These are phyloP conservation scores for Pleurozium schreberi DNA, from an alignment of 225 moss, liverwort and hornwort genomes.

Conservation along the genomic window DNA sequence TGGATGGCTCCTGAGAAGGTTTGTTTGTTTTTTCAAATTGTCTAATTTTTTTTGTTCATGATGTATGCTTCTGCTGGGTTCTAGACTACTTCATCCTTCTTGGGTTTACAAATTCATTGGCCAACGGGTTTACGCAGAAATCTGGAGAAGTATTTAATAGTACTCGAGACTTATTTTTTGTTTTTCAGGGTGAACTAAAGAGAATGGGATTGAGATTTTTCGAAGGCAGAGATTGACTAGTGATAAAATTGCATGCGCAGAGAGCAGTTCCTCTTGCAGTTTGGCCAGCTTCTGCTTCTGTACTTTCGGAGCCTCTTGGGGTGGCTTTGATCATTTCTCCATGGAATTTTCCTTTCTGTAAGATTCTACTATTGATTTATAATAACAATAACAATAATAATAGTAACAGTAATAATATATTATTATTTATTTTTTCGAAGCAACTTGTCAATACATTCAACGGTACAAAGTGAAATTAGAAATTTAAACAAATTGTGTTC, in stretches of 20 bases:
- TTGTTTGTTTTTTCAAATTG: neutral
- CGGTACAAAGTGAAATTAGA: neutral
- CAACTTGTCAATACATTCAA: neutral
- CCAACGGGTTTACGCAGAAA: neutral
- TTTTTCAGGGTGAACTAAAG: neutral
- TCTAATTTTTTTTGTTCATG: neutral
- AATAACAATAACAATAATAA: neutral
- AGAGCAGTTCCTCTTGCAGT: neutral
- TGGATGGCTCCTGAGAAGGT: conserved; percentile 46
- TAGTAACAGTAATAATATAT: neutral
- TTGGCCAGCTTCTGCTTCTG: conserved; percentile 6
- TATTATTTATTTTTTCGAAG: neutral
- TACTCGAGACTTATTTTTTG: no score
- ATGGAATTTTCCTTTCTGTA: conserved; percentile 84
- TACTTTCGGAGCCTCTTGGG: conserved; percentile 67
- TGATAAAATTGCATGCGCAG: neutral
- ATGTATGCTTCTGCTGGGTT: neutral
- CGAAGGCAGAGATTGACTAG: neutral
- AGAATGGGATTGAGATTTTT: neutral
- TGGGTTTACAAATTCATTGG: neutral
- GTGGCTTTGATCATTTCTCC: conserved; percentile 61
- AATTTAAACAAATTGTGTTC: neutral
- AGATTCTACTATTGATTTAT: neutral
- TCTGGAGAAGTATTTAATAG: neutral
- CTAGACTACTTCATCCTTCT: neutral